phyloP scores from a whole-genome alignment of 2,329 filamentous ascomycete genomes.

The Sclerotinia trifoliorum region DNA sequence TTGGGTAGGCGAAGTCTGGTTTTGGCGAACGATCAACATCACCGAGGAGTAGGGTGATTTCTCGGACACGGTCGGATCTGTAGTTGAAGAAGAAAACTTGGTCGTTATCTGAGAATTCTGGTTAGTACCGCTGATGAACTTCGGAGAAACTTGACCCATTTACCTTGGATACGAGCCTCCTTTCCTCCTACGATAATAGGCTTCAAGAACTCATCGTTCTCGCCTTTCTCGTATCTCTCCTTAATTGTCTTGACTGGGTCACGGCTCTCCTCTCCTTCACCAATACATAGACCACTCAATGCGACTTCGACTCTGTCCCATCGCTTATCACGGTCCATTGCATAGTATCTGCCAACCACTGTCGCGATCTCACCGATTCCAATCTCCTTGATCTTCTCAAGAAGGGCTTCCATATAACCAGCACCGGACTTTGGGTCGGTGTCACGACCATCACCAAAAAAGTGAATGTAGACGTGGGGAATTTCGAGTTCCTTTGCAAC shows the following conservation, averaged over 20 bases:
- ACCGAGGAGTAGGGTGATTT: slow-evolving; percentile 92
- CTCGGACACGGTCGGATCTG: slow-evolving; percentile 93
- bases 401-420: slow-evolving; percentile 81
- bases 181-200: slow-evolving; percentile 92
- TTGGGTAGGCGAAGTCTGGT: slow-evolving; percentile 90
- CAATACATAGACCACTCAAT: slow-evolving; percentile 76
- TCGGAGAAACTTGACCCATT: slow-evolving; percentile 30
- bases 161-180: slow-evolving; percentile 81
- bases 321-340: slow-evolving; percentile 99
- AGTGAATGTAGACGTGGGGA: slow-evolving; percentile 95
- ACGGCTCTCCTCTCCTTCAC: slow-evolving; percentile 80
- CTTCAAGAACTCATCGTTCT: slow-evolving; percentile 97
- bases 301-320: slow-evolving; percentile 94
- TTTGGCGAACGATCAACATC: slow-evolving; percentile 86
- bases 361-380: slow-evolving; percentile 86
- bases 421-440: slow-evolving; percentile 94
- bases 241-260: slow-evolving; percentile 86
- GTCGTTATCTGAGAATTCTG: slow-evolving; percentile 65
- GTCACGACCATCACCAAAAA: slow-evolving; percentile 97
- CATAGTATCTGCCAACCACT: slow-evolving; percentile 92
- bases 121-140: neutral
- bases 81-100: slow-evolving; percentile 99
- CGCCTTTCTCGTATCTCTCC: slow-evolving; percentile 80
- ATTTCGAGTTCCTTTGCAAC: slow-evolving; percentile 86
- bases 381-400: slow-evolving; percentile 78